Evolutionary conservation across 2,329 filamentous ascomycete species (phyloP).

Genomic region (Colletotrichum caudatum): DNA sequence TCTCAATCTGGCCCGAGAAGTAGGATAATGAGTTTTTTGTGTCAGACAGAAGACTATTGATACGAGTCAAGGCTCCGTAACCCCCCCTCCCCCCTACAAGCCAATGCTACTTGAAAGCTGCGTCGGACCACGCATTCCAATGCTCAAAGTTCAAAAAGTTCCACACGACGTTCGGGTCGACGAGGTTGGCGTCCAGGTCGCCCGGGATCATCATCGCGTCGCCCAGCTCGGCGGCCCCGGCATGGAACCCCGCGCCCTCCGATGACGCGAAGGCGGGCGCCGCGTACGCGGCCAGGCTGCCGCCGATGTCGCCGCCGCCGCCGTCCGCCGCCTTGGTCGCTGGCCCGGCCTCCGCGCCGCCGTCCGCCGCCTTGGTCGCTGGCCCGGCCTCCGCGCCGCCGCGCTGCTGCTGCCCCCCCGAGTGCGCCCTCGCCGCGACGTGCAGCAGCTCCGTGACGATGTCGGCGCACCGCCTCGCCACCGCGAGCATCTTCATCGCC

Average conservation of each 20-base stretch:
- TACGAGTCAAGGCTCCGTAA: not conserved
- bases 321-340: not conserved
- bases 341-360: not conserved
- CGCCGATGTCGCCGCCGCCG: no score
- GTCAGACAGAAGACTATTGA: not conserved
- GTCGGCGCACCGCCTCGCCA: slow-evolving; percentile 37
- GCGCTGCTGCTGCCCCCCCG: not conserved
- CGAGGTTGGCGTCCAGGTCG: slow-evolving; percentile 34
- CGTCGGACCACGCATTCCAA: slow-evolving; percentile 40
- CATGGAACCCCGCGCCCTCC: not conserved
- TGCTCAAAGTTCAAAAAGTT: slow-evolving; percentile 41
- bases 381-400: not conserved
- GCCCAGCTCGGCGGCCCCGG: slow-evolving; percentile 10
- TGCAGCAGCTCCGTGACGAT: slow-evolving; percentile 33
- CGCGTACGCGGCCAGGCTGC: not conserved
- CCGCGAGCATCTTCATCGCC: slow-evolving; percentile 40
- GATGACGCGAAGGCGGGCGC: slow-evolving; percentile 16
- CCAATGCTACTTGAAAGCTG: slow-evolving; percentile 16
- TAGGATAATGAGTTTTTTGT: no score
- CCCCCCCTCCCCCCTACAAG: no score
- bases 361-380: not conserved
- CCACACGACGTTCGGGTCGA: slow-evolving; percentile 39
- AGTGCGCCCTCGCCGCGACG: slow-evolving; percentile 15
- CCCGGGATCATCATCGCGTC: slow-evolving; percentile 29
- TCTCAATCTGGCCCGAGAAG: no score